Evolutionary conservation across 208 protist genomes (phyloP).

Genomic region (Wallacemonas sp.): DNA sequence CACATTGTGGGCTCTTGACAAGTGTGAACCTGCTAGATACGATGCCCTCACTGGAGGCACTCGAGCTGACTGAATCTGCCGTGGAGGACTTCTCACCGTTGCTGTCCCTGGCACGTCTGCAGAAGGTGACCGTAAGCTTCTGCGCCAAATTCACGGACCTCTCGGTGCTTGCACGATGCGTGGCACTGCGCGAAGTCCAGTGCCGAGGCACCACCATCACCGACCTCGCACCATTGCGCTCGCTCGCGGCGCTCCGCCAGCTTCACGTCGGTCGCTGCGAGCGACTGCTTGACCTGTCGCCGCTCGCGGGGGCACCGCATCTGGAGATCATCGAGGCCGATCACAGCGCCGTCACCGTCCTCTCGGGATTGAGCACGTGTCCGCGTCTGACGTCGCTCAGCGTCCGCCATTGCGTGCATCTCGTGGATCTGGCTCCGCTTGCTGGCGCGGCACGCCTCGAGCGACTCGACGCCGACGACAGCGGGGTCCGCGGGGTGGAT

Average conservation of each 20-base stretch:
- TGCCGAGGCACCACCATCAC: background rate
- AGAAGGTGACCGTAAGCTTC: background rate
- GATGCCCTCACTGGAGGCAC: background rate
- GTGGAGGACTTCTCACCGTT: background rate
- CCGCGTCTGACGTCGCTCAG: background rate
- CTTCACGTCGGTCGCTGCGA: background rate
- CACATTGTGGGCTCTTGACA: too few relatives aligned
- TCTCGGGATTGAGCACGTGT: conserved; percentile 4
- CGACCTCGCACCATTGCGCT: background rate
- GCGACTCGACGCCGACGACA: background rate
- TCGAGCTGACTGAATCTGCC: background rate
- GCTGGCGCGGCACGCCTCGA: background rate
- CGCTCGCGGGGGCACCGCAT: background rate
- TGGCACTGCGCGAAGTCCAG: background rate
- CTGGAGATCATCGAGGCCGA: background rate
- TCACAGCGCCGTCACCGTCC: background rate
- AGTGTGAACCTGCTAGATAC: background rate
- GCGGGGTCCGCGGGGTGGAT: background rate
- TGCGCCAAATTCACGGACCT: background rate
- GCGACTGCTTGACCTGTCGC: background rate
- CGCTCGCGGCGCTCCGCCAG: background rate
- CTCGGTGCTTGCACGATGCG: background rate
- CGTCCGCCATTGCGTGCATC: background rate
- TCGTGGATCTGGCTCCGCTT: background rate
- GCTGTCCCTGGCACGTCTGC: background rate